These are phyloP conservation scores for Aspergillus homomorphus DNA, from an alignment of 495 filamentous ascomycete species.

Conservation along the genomic window DNA sequence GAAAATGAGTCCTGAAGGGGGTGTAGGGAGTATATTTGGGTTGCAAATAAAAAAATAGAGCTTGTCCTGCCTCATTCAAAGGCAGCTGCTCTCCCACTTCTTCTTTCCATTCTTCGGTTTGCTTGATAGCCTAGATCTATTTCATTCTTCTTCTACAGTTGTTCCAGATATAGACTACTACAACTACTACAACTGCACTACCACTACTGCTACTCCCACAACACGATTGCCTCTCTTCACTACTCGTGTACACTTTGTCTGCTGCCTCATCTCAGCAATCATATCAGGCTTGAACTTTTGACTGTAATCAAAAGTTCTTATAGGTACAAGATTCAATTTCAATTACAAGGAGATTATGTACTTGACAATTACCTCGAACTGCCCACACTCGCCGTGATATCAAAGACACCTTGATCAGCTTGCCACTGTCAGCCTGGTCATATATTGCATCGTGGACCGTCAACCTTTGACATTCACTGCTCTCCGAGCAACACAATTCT, in stretches of 20 bases:
- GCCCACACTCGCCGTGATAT: slow-evolving; percentile 31
- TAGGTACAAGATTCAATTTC: background rate
- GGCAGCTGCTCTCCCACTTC: slow-evolving; percentile 21
- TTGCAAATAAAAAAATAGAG: slow-evolving; percentile 12
- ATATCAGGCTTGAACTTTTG: background rate
- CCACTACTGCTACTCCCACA: background rate
- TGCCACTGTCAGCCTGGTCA: background rate
- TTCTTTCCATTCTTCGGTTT: slow-evolving; percentile 4
- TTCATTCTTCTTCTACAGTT: slow-evolving; percentile 5
- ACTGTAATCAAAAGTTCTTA: background rate
- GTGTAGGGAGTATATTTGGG: slow-evolving; percentile 4
- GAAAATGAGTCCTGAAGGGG: slow-evolving; percentile 7
- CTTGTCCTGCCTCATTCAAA: slow-evolving; percentile 25
- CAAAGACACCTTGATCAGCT: slow-evolving; percentile 11
- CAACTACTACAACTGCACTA: background rate
- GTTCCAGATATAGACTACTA: slow-evolving; percentile 4
- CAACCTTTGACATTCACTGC: background rate
- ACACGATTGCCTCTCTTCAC: background rate
- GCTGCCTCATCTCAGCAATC: background rate
- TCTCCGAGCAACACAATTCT: background rate
- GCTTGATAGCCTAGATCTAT: background rate
- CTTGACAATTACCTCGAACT: slow-evolving; percentile 24
- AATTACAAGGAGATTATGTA: slow-evolving; percentile 27
- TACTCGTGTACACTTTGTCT: background rate
- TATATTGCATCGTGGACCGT: background rate